Evolutionary conservation across 2,329 filamentous ascomycete species (phyloP), one percentile per base, ranked within the genome.

Genomic region (Nothophaeocryptopus gaeumannii): DNA sequence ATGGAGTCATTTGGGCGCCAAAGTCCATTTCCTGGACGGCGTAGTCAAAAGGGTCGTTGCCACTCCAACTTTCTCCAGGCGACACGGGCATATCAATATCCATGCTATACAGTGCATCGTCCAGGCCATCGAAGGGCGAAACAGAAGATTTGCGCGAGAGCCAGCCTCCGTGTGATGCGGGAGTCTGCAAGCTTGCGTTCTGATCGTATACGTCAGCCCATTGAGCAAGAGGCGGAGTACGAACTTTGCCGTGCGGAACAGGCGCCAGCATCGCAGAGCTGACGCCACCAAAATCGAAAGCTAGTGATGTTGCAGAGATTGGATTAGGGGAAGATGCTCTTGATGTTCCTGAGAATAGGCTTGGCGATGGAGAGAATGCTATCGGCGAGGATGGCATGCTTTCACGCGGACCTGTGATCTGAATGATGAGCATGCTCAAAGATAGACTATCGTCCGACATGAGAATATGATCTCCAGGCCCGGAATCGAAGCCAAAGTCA

Each of bases 341-440:
- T 3, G 54, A 48, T 7, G 54, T 56, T 2, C 51, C 54, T 7
- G 50, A 54, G 34, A 51, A 54, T 12, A 56, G 34, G 35, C 54
- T 56, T 3, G 54, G 51, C 15, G 47, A 37, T 4, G 51, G 54
- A 8, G 47, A 54, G 26, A 48, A 37, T 5, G 44, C 47, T 31
- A 45, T 13, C 7, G 53, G 53, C 5, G 53, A 53, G 8, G 50
- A 39, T 5, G 53, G 50, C 2, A 39, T 40, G 12, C 46, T 53
- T 10, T 50, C 53, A 37, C 53, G 51, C 8, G 53, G 53, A 8
- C 50, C 53, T 11, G 53, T 56, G 31, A 56, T 51, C 30, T 53
- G 51, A 8, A 56, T 56, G 1, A 44, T 51, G 7, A 50, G 54
- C 9, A 56, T 51, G 16, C 39, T 46, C 37, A 47, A 39, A 3